Conservation (phyloP, 169 alveolate species). For the Plasmodium blacklocki region DNA sequence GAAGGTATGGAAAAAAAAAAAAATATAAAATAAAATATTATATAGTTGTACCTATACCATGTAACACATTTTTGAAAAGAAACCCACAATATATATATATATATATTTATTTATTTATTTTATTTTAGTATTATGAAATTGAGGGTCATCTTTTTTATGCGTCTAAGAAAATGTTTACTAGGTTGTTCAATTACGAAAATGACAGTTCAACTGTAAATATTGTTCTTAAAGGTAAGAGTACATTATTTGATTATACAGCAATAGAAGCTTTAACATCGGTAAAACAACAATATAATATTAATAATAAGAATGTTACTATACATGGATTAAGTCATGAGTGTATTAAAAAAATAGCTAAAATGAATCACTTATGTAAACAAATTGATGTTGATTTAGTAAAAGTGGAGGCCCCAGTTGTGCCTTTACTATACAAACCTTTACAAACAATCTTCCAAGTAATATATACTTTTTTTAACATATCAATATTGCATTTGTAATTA, state of each 20-base stretch:
- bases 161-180: constrained; percentile 85
- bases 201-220: constrained; percentile 87
- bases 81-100: neutral
- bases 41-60: neutral
- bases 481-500: neutral
- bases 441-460: constrained; percentile 45
- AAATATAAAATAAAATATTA: neutral
- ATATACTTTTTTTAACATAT: neutral
- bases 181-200: constrained; percentile 84
- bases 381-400: constrained; percentile 88
- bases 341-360: constrained; percentile 89
- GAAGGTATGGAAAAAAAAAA: constrained; percentile 67
- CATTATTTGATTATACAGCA: constrained; percentile 89
- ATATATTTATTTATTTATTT: constrained; percentile 6
- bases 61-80: neutral
- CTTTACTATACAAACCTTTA: constrained; percentile 79
- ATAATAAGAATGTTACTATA: constrained; percentile 24
- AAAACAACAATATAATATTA: constrained; percentile 67
- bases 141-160: constrained; percentile 89
- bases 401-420: constrained; percentile 87
- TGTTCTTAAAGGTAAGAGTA: constrained; percentile 84
- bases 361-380: constrained; percentile 86
- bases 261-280: constrained; percentile 87
- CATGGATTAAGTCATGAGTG: constrained; percentile 90
- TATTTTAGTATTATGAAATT: constrained; percentile 83